These are phyloP conservation scores for Fusarium pseudograminearum DNA, from an alignment of 2,329 filamentous ascomycete genomes.

Conservation along the genomic window DNA sequence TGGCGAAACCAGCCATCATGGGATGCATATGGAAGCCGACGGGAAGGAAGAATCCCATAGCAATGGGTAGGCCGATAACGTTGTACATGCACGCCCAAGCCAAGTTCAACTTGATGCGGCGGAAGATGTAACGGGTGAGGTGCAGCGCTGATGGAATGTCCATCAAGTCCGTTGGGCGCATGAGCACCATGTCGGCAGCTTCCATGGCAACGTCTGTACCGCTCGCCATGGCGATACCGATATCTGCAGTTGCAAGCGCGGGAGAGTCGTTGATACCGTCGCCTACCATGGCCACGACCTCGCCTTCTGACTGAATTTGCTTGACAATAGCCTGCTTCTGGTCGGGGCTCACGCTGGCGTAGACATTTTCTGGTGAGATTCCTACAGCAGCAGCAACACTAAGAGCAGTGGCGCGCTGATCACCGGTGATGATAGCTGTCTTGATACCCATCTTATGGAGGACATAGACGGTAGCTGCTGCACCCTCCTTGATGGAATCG, in stretches of 20 bases:
- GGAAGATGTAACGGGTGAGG: constrained; percentile 87
- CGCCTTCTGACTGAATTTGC: constrained; percentile 77
- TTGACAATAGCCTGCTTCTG: constrained; percentile 91
- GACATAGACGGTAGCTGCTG: constrained; percentile 82
- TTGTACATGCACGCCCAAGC: constrained; percentile 96
- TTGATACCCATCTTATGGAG: constrained; percentile 87
- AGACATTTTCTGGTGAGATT: constrained; percentile 80
- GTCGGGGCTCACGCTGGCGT: constrained; percentile 88
- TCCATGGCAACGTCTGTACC: constrained; percentile 99
- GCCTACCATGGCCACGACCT: constrained; percentile 94
- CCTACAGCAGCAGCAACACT: constrained; percentile 87
- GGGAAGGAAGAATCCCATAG: constrained; percentile 95
- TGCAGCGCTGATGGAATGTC: constrained; percentile 90
- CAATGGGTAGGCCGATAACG: constrained; percentile 88
- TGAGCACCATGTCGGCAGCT: constrained; percentile 94
- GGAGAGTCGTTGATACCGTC: constrained; percentile 99
- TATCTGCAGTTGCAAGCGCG: constrained; percentile 89
- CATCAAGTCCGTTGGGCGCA: constrained; percentile 91
- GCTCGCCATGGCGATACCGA: constrained; percentile 91
- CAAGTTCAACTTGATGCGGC: constrained; percentile 92
- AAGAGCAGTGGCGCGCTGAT: constrained; percentile 85
- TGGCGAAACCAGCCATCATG: constrained; percentile 93
- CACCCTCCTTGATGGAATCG: constrained; percentile 91
- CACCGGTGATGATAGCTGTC: constrained; percentile 92
- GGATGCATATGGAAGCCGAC: constrained; percentile 89